Percentiles rank a stretch among this genome's conserved stretches.
Conservation (phyloP, 352 stramenopile genomes). For the Blastocystis sp. region DNA sequence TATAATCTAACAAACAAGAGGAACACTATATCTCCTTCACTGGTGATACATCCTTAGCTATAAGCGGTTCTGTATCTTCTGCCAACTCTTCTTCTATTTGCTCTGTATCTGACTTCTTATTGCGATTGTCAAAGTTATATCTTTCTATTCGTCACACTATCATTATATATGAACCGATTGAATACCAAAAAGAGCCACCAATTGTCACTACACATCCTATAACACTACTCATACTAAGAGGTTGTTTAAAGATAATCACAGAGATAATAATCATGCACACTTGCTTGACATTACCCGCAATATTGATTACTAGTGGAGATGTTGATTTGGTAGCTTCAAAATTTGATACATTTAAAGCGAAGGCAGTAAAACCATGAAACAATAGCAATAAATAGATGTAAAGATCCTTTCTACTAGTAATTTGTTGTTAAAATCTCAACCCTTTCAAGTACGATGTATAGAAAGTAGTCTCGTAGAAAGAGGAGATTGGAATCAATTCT, state of each 20-base stretch:
- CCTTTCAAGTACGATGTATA: conserved; percentile 28
- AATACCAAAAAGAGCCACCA: conserved; percentile 61
- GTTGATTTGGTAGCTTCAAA: conserved; percentile 63
- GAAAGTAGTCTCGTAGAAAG: not conserved
- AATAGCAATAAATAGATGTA: conserved; percentile 42
- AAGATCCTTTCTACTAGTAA: not conserved
- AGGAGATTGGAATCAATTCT: conserved; percentile 33
- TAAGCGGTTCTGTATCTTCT: not conserved
- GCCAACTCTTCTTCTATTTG: not conserved
- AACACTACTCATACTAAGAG: conserved; percentile 20
- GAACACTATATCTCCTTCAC: not conserved
- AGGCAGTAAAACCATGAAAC: conserved; percentile 57
- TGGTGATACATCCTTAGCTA: not conserved
- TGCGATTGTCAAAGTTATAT: conserved; percentile 56
- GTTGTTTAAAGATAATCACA: conserved; percentile 52
- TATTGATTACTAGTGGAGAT: conserved; percentile 50
- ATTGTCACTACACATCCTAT: conserved; percentile 50
- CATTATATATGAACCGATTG: not conserved
- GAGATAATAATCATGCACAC: conserved; percentile 67
- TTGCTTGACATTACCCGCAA: conserved; percentile 67
- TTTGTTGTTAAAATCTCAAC: not conserved
- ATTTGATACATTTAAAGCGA: conserved; percentile 58
- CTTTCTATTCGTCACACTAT: conserved; percentile 8
- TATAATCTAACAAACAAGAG: conserved; percentile 15
- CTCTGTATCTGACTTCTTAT: conserved; percentile 34